Conservation (phyloP, 1,139 yeast species). For the Casaregolazyma lundiana region DNA sequence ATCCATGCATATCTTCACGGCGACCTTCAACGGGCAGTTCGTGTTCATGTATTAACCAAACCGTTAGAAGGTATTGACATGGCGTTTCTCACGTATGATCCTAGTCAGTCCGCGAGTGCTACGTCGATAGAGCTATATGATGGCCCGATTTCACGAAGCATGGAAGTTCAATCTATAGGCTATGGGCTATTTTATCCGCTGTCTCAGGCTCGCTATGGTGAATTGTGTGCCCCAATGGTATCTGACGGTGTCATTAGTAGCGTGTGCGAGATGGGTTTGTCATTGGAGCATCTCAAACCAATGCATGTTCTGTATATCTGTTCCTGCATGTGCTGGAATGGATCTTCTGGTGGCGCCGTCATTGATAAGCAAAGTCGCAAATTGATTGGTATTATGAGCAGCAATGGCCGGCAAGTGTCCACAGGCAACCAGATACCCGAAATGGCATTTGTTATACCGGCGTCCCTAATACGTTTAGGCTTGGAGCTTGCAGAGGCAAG, state of each 20-base stretch:
- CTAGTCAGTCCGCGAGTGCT: constrained; percentile 13
- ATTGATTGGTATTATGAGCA: constrained; percentile 56
- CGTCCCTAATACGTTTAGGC: constrained; percentile 27
- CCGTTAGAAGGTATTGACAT: constrained; percentile 37
- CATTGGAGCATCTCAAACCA: constrained; percentile 3
- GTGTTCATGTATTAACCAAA: neutral
- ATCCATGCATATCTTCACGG: constrained; percentile 1
- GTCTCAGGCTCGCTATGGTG: constrained; percentile 17
- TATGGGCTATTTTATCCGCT: constrained; percentile 50
- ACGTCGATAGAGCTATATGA: constrained; percentile 3
- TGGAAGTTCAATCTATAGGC: constrained; percentile 47
- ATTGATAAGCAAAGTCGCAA: constrained; percentile 34
- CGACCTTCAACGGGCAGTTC: neutral
- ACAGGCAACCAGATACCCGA: constrained; percentile 43
- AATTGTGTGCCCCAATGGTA: constrained; percentile 37
- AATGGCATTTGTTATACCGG: constrained; percentile 44
- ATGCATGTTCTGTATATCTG: constrained; percentile 43
- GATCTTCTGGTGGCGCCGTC: constrained; percentile 71
- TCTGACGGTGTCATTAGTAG: constrained; percentile 46
- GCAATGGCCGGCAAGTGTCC: constrained; percentile 47
- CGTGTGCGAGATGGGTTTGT: constrained; percentile 11
- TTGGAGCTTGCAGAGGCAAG: constrained; percentile 19
- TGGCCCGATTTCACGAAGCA: constrained; percentile 28
- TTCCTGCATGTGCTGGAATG: constrained; percentile 70
- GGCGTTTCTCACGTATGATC: constrained; percentile 29